These are phyloP conservation scores for Candida tetrigidarum DNA, from an alignment of 1,139 yeast species.

Conservation along the genomic window DNA sequence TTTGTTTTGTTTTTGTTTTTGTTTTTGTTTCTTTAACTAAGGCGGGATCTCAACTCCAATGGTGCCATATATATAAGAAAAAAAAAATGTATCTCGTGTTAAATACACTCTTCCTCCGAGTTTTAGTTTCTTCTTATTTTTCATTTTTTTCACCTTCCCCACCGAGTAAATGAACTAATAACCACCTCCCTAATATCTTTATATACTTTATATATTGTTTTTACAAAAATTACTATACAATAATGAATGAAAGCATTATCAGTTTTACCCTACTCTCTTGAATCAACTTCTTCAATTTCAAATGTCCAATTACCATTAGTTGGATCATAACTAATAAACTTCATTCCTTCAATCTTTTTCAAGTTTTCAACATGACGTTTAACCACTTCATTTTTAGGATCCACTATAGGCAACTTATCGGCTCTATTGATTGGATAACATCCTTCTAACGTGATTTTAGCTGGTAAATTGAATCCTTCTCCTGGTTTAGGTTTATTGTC, in stretches of 20 bases:
- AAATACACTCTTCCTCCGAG: too few species aligned
- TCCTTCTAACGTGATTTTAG: conserved; percentile 71
- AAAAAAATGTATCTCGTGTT: neutral
- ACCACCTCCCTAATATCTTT: too few species aligned
- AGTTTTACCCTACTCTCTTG: conserved; percentile 9
- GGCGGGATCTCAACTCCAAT: too few species aligned
- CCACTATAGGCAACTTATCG: conserved; percentile 74
- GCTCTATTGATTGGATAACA: conserved; percentile 80
- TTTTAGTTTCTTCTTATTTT: too few species aligned
- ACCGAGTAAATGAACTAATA: neutral
- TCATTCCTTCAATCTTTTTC: conserved; percentile 60
- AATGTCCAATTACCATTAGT: conserved; percentile 85
- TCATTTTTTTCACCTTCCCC: neutral
- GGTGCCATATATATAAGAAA: too few species aligned
- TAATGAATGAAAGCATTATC: too few species aligned
- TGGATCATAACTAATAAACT: conserved; percentile 78
- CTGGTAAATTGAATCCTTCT: conserved; percentile 82
- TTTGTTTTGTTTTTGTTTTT: neutral
- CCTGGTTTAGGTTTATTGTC: conserved; percentile 67
- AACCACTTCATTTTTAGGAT: conserved; percentile 75
- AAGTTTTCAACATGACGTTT: conserved; percentile 71
- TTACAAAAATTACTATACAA: neutral
- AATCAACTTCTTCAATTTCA: conserved; percentile 39
- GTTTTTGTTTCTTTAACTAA: too few species aligned
- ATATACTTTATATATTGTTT: neutral